phyloP scores from a whole-genome alignment of 2,329 filamentous ascomycete genomes.

The Fusarium pseudocircinatum region DNA sequence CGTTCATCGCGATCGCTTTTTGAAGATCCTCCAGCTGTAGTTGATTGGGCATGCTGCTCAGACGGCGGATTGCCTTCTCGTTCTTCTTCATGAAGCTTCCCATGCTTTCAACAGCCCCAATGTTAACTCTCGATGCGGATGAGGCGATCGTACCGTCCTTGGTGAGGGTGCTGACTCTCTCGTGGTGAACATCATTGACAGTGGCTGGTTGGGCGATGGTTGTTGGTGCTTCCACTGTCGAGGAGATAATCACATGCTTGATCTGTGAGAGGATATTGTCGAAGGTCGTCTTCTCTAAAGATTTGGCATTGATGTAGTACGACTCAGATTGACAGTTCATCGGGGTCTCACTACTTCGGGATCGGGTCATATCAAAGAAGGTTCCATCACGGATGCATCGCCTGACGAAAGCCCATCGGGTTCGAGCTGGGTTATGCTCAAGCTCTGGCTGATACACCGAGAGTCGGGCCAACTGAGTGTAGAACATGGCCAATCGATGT shows the following conservation, averaged over 20 bases:
- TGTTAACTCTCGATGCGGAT: slow-evolving; percentile 9
- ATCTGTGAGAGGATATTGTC: slow-evolving; percentile 35
- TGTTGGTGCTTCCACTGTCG: background rate
- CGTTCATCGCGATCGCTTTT: background rate
- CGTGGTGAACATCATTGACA: slow-evolving; percentile 27
- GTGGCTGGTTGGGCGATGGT: background rate
- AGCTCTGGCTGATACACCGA: slow-evolving; percentile 62
- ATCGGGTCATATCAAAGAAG: slow-evolving; percentile 59
- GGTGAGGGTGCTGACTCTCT: background rate
- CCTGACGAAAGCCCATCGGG: slow-evolving; percentile 61
- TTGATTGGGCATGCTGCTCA: slow-evolving; percentile 20
- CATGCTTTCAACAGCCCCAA: slow-evolving; percentile 17
- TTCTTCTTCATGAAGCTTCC: slow-evolving; percentile 33
- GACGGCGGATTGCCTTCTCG: slow-evolving; percentile 21
- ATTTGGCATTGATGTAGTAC: slow-evolving; percentile 25
- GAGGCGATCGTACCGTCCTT: background rate
- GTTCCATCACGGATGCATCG: slow-evolving; percentile 60
- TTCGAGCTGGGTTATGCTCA: slow-evolving; percentile 62
- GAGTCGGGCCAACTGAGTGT: slow-evolving; percentile 58
- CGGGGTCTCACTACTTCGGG: slow-evolving; percentile 28
- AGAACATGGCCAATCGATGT: slow-evolving; percentile 61
- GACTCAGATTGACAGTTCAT: background rate
- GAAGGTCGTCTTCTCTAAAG: slow-evolving; percentile 28
- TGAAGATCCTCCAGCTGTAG: slow-evolving; percentile 12
- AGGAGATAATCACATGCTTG: slow-evolving; percentile 12